phyloP scores from a whole-genome alignment of 345 rosid species.

The Populus simonii region DNA sequence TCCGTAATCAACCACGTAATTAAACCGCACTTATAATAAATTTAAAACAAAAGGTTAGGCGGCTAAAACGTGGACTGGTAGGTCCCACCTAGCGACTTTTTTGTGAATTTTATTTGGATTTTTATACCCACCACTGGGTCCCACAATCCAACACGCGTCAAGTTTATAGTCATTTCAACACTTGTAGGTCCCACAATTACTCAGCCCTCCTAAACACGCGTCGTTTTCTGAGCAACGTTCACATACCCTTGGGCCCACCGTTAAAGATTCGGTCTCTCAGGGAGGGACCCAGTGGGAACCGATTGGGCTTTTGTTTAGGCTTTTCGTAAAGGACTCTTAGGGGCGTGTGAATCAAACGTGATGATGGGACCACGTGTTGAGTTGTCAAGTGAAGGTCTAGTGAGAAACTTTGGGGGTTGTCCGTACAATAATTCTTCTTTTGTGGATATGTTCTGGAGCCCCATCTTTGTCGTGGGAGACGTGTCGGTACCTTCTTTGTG shows the following conservation, averaged over 20 bases:
- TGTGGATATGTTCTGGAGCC: slow-evolving; percentile 12
- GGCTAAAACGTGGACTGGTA: not conserved
- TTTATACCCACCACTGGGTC: not conserved
- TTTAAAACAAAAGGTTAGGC: not conserved
- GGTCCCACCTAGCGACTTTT: slow-evolving; percentile 1
- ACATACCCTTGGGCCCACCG: not conserved
- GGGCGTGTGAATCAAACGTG: slow-evolving; percentile 6
- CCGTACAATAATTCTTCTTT: slow-evolving; percentile 12
- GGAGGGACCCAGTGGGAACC: not conserved
- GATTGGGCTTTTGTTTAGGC: not conserved
- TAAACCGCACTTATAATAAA: not conserved
- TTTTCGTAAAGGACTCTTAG: not conserved
- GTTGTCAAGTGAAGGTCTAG: slow-evolving; percentile 27
- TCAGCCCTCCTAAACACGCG: not conserved
- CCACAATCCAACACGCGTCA: not conserved
- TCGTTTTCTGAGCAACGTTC: not conserved
- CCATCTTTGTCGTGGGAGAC: slow-evolving; percentile 3
- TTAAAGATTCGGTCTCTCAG: slow-evolving; percentile 8
- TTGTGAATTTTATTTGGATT: not conserved
- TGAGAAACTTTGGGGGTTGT: slow-evolving; percentile 7
- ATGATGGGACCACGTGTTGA: slow-evolving; percentile 11
- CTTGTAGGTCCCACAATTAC: not conserved
- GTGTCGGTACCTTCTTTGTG: not conserved
- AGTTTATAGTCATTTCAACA: not conserved
- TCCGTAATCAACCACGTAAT: slow-evolving; percentile 4